Evolutionary conservation across 768 basidiomycete species (phyloP).

Genomic region (Pleurotus cornucopiae): DNA sequence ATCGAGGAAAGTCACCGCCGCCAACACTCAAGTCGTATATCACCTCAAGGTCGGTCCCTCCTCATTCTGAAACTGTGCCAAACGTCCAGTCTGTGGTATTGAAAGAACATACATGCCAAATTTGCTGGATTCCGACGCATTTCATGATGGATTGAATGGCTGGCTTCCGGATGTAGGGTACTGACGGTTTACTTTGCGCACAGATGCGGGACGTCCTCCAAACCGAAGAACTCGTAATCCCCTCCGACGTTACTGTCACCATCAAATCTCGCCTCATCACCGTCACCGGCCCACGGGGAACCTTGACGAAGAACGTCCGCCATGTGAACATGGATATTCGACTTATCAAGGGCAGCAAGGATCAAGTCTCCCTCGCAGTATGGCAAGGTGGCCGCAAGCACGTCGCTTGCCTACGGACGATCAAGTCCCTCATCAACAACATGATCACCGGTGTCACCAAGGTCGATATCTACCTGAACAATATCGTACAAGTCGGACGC

Average conservation of each 20-base stretch:
- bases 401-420: slow-evolving; percentile 95
- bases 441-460: slow-evolving; percentile 98
- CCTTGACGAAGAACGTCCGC: slow-evolving; percentile 86
- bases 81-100: slow-evolving; percentile 9
- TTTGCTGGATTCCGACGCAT: slow-evolving; percentile 15
- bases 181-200: slow-evolving; percentile 23
- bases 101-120: slow-evolving; percentile 17
- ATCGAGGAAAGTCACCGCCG: slow-evolving; percentile 6
- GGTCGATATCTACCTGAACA: slow-evolving; percentile 35
- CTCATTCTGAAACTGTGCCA: slow-evolving; percentile 13
- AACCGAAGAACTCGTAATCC: slow-evolving; percentile 90
- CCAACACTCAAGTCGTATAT: slow-evolving; percentile 16
- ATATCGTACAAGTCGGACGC: neutral
- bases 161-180: slow-evolving; percentile 29
- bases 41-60: slow-evolving; percentile 32
- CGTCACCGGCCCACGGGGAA: slow-evolving; percentile 91
- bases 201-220: slow-evolving; percentile 93
- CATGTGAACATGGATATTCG: slow-evolving; percentile 95
- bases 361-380: slow-evolving; percentile 84
- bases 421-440: slow-evolving; percentile 93
- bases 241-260: slow-evolving; percentile 77
- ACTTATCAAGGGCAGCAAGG: slow-evolving; percentile 72
- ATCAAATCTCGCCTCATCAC: slow-evolving; percentile 91
- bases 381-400: slow-evolving; percentile 99
- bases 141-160: slow-evolving; percentile 30